A percentile compares a stretch with the other conserved stretches of the same genome.
Conservation (phyloP, 2,329 filamentous ascomycete genomes). For the Cytospora mali region DNA sequence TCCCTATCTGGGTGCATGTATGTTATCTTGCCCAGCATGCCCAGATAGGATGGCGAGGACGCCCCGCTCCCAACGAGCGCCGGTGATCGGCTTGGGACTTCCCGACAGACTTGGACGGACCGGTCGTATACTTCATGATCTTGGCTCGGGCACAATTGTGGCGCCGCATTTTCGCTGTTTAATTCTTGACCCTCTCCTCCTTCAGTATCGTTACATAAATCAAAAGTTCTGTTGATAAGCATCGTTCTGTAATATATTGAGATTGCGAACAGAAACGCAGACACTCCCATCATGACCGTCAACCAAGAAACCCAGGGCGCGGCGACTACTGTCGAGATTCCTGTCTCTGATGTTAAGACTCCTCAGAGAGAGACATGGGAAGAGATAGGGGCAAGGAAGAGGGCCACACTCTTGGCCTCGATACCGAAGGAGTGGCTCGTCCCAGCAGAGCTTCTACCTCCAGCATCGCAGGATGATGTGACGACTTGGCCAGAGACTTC, state of each 20-base stretch:
- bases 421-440: conserved; percentile 63
- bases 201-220: not conserved
- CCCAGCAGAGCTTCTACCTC: conserved; percentile 54
- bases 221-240: not conserved
- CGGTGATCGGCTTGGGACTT: not conserved
- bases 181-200: not conserved
- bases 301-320: not conserved
- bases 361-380: conserved; percentile 41
- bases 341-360: not conserved
- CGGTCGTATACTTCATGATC: not conserved
- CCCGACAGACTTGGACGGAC: not conserved
- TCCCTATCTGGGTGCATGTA: not conserved
- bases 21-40: not conserved
- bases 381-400: conserved; percentile 46
- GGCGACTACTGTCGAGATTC: no score
- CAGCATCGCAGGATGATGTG: conserved; percentile 57
- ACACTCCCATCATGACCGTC: conserved; percentile 4
- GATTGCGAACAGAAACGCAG: not conserved
- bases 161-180: not conserved
- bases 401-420: conserved; percentile 45
- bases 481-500: conserved; percentile 57
- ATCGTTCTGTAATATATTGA: not conserved
- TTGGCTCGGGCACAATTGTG: not conserved
- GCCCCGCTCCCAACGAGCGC: not conserved
- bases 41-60: not conserved